Base-by-base conservation (phyloP, 2,329 filamentous ascomycete species). In the Fusarium bulbicola region DNA sequence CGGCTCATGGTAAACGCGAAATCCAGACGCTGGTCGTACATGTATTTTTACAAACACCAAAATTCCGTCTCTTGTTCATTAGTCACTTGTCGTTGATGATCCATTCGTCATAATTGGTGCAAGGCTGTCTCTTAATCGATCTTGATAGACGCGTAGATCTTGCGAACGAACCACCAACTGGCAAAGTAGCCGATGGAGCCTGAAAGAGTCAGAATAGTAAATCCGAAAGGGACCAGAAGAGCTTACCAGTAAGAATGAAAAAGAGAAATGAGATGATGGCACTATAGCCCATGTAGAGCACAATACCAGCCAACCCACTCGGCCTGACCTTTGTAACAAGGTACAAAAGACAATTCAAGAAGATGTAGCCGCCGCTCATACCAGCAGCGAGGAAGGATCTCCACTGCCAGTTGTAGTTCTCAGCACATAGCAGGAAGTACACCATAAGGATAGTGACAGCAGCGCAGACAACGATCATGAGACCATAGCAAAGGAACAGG, bases 371-470 rank as follows among this genome's bases (percentile, higher is more conserved):
- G 3, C 95, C 95, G 59, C 93, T 97, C 79, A 95, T 95, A 66
- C 96, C 96, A 2, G 95, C 95, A 5, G 94, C 95, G 67, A 94
- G 88, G 85, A 99, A 99, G 11, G 95, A 92, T 59, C 96, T 91
- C 96, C 96, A 99, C 78, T 98, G 96, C 96, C 96, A 99, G 82
- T 97, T 93, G 84, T 99, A 99, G 84, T 99, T 96, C 84, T 99
- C 96, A 1, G 94, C 92, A 80, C 95, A 98, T 20, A 99, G 90
- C 76, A 99, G 82, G 86, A 98, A 98, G 84, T 99, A 99, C 0
- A 98, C 93, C 88, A 98, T 92, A 24, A 99, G 86, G 14, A 98
- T 92, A 2, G 96, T 98, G 45, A 97, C 95, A 2, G 95, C 92
- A 1, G 95, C 95, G 66, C 93, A 95, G 3, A 96, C 98, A 77